Evolutionary conservation across 2,329 filamentous ascomycete species (phyloP).

Genomic region (Fusarium sp.): DNA sequence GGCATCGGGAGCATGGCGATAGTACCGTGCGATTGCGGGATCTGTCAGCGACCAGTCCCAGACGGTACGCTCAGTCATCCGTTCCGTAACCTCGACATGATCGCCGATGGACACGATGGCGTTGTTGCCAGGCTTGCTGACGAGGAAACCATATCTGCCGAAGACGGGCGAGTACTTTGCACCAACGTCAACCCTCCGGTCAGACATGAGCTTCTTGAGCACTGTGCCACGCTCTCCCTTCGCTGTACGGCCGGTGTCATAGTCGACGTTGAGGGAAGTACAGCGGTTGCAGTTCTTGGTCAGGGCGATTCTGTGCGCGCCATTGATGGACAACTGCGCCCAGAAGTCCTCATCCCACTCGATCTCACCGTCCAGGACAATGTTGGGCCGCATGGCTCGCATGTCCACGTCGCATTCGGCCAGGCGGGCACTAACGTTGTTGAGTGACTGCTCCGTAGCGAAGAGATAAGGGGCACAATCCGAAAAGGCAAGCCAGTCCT

Average conservation of each 20-base stretch:
- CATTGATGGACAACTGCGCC: conserved; percentile 66
- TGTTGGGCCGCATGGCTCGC: conserved; percentile 78
- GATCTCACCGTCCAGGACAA: conserved; percentile 71
- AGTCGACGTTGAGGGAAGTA: conserved; percentile 78
- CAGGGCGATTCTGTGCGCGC: conserved; percentile 60
- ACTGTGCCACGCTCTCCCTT: conserved; percentile 69
- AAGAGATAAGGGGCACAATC: conserved; percentile 83
- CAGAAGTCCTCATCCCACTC: conserved; percentile 80
- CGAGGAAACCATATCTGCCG: conserved; percentile 77
- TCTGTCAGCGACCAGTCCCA: conserved; percentile 62
- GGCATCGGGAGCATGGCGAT: conserved; percentile 24
- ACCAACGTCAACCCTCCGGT: conserved; percentile 78
- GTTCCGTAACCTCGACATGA: conserved; percentile 63
- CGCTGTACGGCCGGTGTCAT: conserved; percentile 70
- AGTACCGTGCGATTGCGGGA: conserved; percentile 42
- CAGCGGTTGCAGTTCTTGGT: conserved; percentile 80
- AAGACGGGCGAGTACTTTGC: conserved; percentile 77
- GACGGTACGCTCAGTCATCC: conserved; percentile 63
- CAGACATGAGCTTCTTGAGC: conserved; percentile 76
- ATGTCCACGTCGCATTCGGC: conserved; percentile 67
- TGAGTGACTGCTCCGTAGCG: conserved; percentile 76
- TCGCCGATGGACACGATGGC: conserved; percentile 54
- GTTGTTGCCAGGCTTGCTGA: conserved; percentile 36
- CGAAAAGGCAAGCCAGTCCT: conserved; percentile 74
- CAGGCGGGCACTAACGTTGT: conserved; percentile 71